A percentile compares a stretch with the other conserved stretches of the same genome.
Conservation (phyloP, 2,329 filamentous ascomycete genomes). For the Pseudogymnoascus sp. region DNA sequence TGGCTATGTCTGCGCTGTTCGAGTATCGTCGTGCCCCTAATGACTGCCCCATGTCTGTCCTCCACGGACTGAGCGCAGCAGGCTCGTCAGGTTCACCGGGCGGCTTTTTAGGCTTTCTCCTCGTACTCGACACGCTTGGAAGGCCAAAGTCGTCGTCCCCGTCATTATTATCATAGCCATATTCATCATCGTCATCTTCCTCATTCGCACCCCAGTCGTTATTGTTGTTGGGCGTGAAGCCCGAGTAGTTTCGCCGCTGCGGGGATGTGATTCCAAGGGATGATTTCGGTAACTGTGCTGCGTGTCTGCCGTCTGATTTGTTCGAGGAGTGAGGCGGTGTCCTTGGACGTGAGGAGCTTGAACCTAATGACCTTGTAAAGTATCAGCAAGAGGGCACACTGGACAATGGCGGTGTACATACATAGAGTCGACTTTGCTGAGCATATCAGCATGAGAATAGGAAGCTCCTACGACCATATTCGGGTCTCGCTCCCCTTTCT, state of each 20-base stretch:
- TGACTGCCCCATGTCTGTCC: conserved; percentile 32
- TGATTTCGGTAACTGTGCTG: conserved; percentile 46
- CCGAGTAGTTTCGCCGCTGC: conserved; percentile 67
- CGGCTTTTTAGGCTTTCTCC: conserved; percentile 54
- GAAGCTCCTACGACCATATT: conserved; percentile 82
- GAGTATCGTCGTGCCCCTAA: conserved; percentile 53
- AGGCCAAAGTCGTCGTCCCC: conserved; percentile 86
- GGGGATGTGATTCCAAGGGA: conserved; percentile 50
- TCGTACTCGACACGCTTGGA: conserved; percentile 86
- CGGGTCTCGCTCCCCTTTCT: conserved; percentile 49
- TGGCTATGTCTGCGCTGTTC: conserved; percentile 88
- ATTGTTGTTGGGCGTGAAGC: conserved; percentile 72
- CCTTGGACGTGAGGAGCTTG: conserved; percentile 57
- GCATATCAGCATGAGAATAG: conserved; percentile 92
- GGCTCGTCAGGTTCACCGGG: conserved; percentile 15
- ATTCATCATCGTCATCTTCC: conserved; percentile 59
- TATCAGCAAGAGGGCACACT: conserved; percentile 4
- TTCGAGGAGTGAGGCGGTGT: conserved; percentile 62
- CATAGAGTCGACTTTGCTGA: conserved; percentile 72
- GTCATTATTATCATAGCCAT: conserved; percentile 72
- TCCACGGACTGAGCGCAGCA: conserved; percentile 30
- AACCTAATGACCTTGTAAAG: conserved; percentile 48
- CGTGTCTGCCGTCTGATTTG: conserved; percentile 47
- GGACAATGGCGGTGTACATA: conserved; percentile 36
- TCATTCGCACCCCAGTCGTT: conserved; percentile 74